Evolutionary conservation across 768 basidiomycete genomes (phyloP).

Genomic region (Kwoniella botswanensis): DNA sequence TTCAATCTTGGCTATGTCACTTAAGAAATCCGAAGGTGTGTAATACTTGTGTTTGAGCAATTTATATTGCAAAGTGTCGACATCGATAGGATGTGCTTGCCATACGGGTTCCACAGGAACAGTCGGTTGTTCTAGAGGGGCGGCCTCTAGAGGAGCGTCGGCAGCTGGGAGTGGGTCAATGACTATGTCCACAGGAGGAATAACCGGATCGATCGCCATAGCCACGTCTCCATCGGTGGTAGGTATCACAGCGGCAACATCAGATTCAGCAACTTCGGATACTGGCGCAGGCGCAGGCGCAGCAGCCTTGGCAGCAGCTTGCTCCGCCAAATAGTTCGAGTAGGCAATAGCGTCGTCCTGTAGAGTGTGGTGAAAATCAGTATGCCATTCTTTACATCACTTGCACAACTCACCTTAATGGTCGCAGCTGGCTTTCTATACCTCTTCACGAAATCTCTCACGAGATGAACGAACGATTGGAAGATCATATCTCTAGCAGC

Average conservation of each 20-base stretch:
- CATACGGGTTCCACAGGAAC: slow-evolving; percentile 24
- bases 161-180: not conserved
- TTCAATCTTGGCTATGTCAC: slow-evolving; percentile 62
- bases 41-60: slow-evolving; percentile 85
- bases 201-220: slow-evolving; percentile 17
- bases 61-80: slow-evolving; percentile 85
- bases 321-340: slow-evolving; percentile 19
- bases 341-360: slow-evolving; percentile 27
- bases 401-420: slow-evolving; percentile 66
- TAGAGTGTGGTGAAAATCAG: not conserved
- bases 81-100: slow-evolving; percentile 75
- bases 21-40: slow-evolving; percentile 84
- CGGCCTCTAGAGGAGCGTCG: not conserved
- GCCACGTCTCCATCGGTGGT: slow-evolving; percentile 8
- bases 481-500: slow-evolving; percentile 78
- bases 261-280: not conserved
- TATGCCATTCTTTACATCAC: slow-evolving; percentile 16
- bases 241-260: slow-evolving; percentile 5
- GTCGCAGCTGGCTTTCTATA: slow-evolving; percentile 86
- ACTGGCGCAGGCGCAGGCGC: slow-evolving; percentile 31
- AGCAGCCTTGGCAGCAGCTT: slow-evolving; percentile 38
- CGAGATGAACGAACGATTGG: slow-evolving; percentile 85
- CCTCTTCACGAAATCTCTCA: slow-evolving; percentile 87
- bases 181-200: not conserved
- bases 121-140: slow-evolving; percentile 21